Evolutionary conservation across 202 grass and related monocot genomes (phyloP), one percentile per base, ranked within the genome.

Genomic region (Panicum hallii): DNA sequence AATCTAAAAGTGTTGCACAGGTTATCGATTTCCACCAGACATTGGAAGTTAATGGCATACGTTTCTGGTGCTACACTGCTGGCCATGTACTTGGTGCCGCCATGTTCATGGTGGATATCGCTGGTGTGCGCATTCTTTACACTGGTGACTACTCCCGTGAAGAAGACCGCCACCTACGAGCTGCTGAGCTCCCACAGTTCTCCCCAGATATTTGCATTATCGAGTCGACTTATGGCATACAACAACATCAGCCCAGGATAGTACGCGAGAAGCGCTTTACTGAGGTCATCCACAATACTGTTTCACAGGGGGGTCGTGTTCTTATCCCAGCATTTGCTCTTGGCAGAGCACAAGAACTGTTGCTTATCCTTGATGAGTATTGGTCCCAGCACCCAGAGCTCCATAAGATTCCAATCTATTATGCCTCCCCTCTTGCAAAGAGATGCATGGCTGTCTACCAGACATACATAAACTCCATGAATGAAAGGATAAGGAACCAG

Each of bases 71-170:
- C 82, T 99, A 99, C 62, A 99, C 91, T 38, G 96, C 96, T 62
- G 91, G 91, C 58, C 96, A 99, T 88, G 96, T 96, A 41, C 96
- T 99, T 49, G 93, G 93, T 54, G 93, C 96, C 40, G 96, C 96
- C 30, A 99, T 99, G 96, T 99, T 99, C 84, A 96, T 99, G 96
- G 96, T 99, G 17, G 93, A 99, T 72, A 99, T 99, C 86, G 96
- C 96, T 38, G 93, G 96, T 22, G 90, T 96, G 69, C 91, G 91
- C 61, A 86, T 99, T 74, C 96, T 99, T 56, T 99, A 96, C 84
- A 99, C 96, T 0, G 93, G 96, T 52, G 96, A 99, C 86, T 99
- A 99, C 81, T 99, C 96, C 48, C 86, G 93, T 38, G 96, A 99
- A 63, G 96, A 99, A 82, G 96, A 99, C 54, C 93, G 96, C n/a